Evolutionary conservation across 177 flowering plant genomes (phyloP), one percentile per base, ranked within the genome.

Genomic region (Tripterygium wilfordii): DNA sequence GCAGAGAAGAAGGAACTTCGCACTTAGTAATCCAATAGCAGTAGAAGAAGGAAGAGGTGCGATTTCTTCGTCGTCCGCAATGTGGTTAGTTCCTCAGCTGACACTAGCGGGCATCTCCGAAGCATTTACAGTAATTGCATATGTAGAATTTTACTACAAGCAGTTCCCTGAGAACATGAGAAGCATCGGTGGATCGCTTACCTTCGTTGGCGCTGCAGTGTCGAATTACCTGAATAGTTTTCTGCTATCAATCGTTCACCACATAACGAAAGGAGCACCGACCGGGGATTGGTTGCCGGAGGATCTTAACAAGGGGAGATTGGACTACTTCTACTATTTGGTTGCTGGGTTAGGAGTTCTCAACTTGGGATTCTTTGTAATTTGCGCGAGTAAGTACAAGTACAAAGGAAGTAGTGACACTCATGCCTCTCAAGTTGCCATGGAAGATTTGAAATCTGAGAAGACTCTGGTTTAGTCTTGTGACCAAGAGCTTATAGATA

Each of bases 81-180:
- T 66, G 0, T 82, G 82, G 85, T 36, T 85, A 38, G 51, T 74
- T 12, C 84, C 84, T 16, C 97, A 87, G 53, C 56, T 84, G 3
- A 3, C 47, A 1, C 25, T 87, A 0, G 45, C 66, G 0, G 96
- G 97, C 10, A 24, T 84, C 0, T 29, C 80, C 1, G 96, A 90
- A 32, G 90, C 77, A 4, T 86, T 90, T 42, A 37, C 52, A 12
- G 12, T 56, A 0, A 43, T 90, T 26, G 96, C 76, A 0, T 79
- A 69, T 26, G 22, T 82, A 0, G 97, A 89, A 33, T 84, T 88
- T 51, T 88, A 77, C 73, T 81, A 83, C 84, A 81, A 77, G 61
- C 88, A 88, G 57, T 81, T 81, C 52, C 97, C 97, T 0, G 97
- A 88, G 54, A 75, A 83, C 61, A 81, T 83, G 95, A 74, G 92